phyloP scores from a whole-genome alignment of 2,329 filamentous ascomycete species.

The Penicillium sp. region DNA sequence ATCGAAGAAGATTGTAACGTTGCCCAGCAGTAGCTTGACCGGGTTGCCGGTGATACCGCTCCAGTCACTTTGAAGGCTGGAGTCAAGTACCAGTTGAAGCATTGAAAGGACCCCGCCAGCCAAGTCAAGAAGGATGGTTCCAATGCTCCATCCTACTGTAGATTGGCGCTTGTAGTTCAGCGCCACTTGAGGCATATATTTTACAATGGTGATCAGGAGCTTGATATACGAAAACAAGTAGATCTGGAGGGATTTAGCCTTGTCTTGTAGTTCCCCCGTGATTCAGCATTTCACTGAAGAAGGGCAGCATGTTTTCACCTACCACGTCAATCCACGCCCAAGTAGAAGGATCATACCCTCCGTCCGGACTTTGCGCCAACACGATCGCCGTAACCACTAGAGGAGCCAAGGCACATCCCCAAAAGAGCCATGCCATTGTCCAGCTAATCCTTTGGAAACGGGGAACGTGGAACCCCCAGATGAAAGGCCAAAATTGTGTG shows the following conservation, averaged over 20 bases:
- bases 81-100: slow-evolving; percentile 73
- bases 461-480: slow-evolving; percentile 68
- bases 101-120: slow-evolving; percentile 73
- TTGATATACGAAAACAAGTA: slow-evolving; percentile 79
- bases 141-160: slow-evolving; percentile 80
- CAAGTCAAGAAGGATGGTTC: slow-evolving; percentile 74
- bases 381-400: slow-evolving; percentile 37
- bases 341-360: slow-evolving; percentile 39
- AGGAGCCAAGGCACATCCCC: slow-evolving; percentile 53
- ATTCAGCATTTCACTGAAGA: not conserved
- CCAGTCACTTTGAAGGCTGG: slow-evolving; percentile 76
- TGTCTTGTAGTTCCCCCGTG: no score
- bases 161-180: slow-evolving; percentile 77
- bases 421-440: slow-evolving; percentile 60
- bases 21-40: slow-evolving; percentile 77
- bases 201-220: slow-evolving; percentile 75
- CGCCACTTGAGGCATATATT: slow-evolving; percentile 81
- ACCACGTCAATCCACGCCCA: slow-evolving; percentile 61
- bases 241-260: slow-evolving; percentile 35
- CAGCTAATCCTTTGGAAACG: slow-evolving; percentile 47
- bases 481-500: slow-evolving; percentile 61
- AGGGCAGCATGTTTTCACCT: slow-evolving; percentile 16
- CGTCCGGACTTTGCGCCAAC: slow-evolving; percentile 32
- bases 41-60: slow-evolving; percentile 83
- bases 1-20: slow-evolving; percentile 80